These are phyloP conservation scores for Debaryomyces fabryi DNA, from an alignment of 1,139 yeast species.

Conservation along the genomic window DNA sequence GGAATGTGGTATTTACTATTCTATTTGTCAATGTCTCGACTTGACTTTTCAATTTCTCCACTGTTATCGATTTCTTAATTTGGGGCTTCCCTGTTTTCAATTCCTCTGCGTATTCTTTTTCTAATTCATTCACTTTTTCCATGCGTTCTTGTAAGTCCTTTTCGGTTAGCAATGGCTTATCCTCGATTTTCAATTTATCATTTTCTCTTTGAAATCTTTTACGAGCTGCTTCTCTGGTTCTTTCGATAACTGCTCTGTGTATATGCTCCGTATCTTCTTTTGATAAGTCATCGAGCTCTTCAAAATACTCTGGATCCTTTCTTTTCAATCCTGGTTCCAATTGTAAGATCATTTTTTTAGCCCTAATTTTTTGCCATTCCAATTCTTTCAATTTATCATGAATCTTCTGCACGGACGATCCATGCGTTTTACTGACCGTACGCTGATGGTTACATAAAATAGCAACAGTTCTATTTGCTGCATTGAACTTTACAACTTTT, in stretches of 20 bases:
- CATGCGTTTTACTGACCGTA: constrained; percentile 84
- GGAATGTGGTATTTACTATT: constrained; percentile 67
- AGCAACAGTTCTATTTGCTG: constrained; percentile 95
- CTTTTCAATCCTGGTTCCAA: constrained; percentile 58
- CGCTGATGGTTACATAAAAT: constrained; percentile 97
- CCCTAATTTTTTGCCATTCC: constrained; percentile 79
- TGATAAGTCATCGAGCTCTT: constrained; percentile 68
- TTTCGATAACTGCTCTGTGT: constrained; percentile 55
- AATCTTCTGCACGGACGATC: constrained; percentile 75
- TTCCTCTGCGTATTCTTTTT: constrained; percentile 60
- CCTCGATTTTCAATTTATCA: constrained; percentile 66
- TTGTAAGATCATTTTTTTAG: constrained; percentile 69
- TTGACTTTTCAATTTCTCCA: constrained; percentile 76
- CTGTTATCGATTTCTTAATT: constrained; percentile 53
- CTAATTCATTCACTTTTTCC: constrained; percentile 57
- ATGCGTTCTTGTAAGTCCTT: constrained; percentile 62
- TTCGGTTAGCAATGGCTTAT: constrained; percentile 54
- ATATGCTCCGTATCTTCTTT: constrained; percentile 65
- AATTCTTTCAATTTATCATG: constrained; percentile 76
- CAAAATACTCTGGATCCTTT: constrained; percentile 62
- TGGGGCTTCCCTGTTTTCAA: constrained; percentile 62
- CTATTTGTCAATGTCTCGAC: constrained; percentile 73
- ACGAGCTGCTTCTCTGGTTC: constrained; percentile 63
- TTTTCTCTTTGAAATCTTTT: constrained; percentile 76
- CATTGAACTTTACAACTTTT: constrained; percentile 84